Evolutionary conservation across 1,284 basidiomycete species (phyloP), one percentile per base, ranked within the genome.

Genomic region (Ganoderma lucidum): DNA sequence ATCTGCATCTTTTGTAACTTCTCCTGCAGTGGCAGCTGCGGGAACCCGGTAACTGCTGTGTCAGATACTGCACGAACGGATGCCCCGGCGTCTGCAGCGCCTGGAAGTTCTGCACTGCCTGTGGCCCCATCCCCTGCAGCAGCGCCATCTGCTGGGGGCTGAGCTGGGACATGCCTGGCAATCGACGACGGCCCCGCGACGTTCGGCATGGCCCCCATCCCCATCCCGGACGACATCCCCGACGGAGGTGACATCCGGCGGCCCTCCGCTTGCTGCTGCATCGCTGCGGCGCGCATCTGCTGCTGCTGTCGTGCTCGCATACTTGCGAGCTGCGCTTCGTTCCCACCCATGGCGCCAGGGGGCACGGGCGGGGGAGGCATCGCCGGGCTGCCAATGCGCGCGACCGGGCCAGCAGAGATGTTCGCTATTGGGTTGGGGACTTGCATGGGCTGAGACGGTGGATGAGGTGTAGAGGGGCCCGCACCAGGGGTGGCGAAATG

Each of bases 1-100:
- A 80, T 72, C 56, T 86, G 78, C 80, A 93, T 82, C 74, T 83
- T 86, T 75, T 89, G 87, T 71, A 92, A 75, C 78, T 93, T 90
- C 72, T 85, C 80, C 68, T 80, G 84, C 6, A 84, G 58, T 10
- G 89, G 84, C 68, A 92, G 75, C 30, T 77, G 75, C 72, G 81
- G 80, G 74, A 93, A 93, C 9, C 83, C 19, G 89, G 90, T 3
- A 89, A 76, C 42, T 81, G 80, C 62, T 83, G 80, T 5, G 81
- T 73, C 79, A 92, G 83, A 70, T 88, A 86, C 68, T 86, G 83
- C 76, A 90, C 79, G 67, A 92, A 82, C 41, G 88, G 87, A 76
- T 92, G 88, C 17, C 74, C 79, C 15, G 87, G 88, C 42, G 82
- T 86, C 70, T 88, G 88, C 74, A 93, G 75, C 23, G 89, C 79